Conservation (phyloP, 1,284 basidiomycete genomes). For the Puccinia coronata region DNA sequence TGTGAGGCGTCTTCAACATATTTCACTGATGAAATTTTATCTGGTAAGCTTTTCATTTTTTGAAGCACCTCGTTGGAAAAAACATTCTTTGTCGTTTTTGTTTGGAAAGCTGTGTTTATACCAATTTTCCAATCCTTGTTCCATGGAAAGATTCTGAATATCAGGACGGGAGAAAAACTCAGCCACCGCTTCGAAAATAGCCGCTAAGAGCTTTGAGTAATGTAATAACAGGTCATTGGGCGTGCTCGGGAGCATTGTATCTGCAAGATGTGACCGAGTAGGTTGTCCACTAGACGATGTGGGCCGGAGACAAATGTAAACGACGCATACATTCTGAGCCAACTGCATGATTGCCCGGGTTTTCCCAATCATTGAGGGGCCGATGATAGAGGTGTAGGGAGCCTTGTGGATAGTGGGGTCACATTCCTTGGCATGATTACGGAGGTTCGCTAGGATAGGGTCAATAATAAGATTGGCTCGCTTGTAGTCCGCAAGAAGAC, state of each 20-base stretch:
- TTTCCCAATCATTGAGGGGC: conserved; percentile 3
- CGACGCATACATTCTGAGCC: neutral
- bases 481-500: neutral
- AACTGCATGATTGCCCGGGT: neutral
- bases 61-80: too few species aligned
- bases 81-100: too few species aligned
- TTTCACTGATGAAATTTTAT: too few species aligned
- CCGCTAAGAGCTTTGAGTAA: neutral
- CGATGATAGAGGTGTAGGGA: conserved; percentile 1
- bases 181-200: neutral
- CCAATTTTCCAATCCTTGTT: too few species aligned
- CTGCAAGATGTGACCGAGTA: neutral
- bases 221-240: neutral
- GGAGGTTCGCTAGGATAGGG: neutral
- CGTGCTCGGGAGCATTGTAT: neutral
- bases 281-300: neutral
- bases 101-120: too few species aligned
- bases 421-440: neutral
- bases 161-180: too few species aligned
- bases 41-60: too few species aligned
- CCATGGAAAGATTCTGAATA: too few species aligned
- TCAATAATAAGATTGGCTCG: neutral
- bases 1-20: neutral
- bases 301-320: conserved; percentile 18
- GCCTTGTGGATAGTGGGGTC: neutral